Base-by-base conservation (phyloP, 371 early-diverging fungal genomes). In the Coemansia sp. region DNA sequence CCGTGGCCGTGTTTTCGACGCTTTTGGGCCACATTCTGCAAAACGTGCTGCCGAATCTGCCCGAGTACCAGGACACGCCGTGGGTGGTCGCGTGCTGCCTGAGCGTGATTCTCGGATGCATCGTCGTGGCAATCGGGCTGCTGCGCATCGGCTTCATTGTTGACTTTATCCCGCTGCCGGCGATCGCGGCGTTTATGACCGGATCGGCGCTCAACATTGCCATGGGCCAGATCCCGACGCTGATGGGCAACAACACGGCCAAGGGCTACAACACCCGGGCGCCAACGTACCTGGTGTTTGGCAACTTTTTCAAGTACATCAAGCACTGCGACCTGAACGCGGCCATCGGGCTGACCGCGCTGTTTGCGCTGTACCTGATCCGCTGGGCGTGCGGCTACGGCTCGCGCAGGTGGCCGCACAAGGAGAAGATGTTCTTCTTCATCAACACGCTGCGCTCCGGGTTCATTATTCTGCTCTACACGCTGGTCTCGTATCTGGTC, bases 1-100 rank as follows among this genome's bases (percentile, higher is more conserved):
- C 93, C 2, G 91, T 92, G 5, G 92, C 95, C 20, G 93, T 95
- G 40, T 83, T 89, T 50, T 90, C 92, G 10, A 81, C 90, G 35
- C 62, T 90, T 10, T 80, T 88, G 52, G 90, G 89, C 39, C 88
- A 92, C 55, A 81, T 87, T 11, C 70, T 88, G 40, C 74, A 80
- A n/a, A 78, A 79, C 13, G 78, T 86, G 38, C 32, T 76, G 42
- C 71, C 78, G 40, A 56, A 68, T 9, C 58, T 80, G 16, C 77
- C 76, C n/a, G 65, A 84, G 36, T 70, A 62, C 51, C 43, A 56
- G 36, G 68, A 58, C 42, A 49, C 48, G 53, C 73, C 71, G 30
- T 74, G 70, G 61, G 40, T 75, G 7, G 36, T 90, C 42, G 81
- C 87, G 1, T 91, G 94, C 9, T 75, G 75, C 55, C 26, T 75